Conservation (phyloP, 768 basidiomycete species). For the Termitomyces sp. region DNA sequence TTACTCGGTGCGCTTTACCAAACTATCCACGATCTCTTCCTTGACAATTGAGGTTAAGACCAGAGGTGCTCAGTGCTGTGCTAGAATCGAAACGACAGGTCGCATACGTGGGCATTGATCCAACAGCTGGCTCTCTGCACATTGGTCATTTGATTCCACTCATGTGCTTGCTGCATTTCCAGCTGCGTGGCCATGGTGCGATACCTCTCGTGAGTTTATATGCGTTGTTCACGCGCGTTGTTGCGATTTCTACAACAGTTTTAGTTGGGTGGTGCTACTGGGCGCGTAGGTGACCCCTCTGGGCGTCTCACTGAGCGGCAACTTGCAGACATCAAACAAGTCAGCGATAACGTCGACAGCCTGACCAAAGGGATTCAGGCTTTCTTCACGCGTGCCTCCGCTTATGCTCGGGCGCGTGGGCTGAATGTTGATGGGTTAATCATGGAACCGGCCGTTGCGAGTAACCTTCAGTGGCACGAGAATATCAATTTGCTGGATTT, state of each 20-base stretch:
- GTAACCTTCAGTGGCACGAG: slow-evolving; percentile 75
- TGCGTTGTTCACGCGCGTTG: not conserved
- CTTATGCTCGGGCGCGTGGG: slow-evolving; percentile 51
- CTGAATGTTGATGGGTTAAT: slow-evolving; percentile 18
- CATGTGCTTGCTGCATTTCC: slow-evolving; percentile 85
- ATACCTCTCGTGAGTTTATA: slow-evolving; percentile 75
- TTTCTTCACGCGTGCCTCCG: slow-evolving; percentile 69
- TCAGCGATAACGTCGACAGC: slow-evolving; percentile 62
- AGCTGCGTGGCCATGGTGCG: slow-evolving; percentile 75
- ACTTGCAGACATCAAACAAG: slow-evolving; percentile 55
- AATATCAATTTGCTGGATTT: slow-evolving; percentile 79
- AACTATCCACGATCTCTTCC: slow-evolving; percentile 2
- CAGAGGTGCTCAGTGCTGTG: slow-evolving; percentile 37
- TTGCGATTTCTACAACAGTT: slow-evolving; percentile 3
- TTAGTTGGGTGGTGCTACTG: slow-evolving; percentile 95
- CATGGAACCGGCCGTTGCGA: slow-evolving; percentile 32
- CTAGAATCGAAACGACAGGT: slow-evolving; percentile 43
- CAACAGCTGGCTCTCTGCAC: slow-evolving; percentile 86
- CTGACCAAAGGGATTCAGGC: slow-evolving; percentile 64
- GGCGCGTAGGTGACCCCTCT: slow-evolving; percentile 95
- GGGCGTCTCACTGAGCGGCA: slow-evolving; percentile 83
- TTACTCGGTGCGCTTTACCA: slow-evolving; percentile 35
- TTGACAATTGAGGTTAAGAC: slow-evolving; percentile 28
- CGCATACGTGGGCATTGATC: slow-evolving; percentile 90
- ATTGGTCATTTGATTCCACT: slow-evolving; percentile 92